Base-by-base conservation (phyloP, 805 yeast genomes). In the Yarrowia sp. region DNA sequence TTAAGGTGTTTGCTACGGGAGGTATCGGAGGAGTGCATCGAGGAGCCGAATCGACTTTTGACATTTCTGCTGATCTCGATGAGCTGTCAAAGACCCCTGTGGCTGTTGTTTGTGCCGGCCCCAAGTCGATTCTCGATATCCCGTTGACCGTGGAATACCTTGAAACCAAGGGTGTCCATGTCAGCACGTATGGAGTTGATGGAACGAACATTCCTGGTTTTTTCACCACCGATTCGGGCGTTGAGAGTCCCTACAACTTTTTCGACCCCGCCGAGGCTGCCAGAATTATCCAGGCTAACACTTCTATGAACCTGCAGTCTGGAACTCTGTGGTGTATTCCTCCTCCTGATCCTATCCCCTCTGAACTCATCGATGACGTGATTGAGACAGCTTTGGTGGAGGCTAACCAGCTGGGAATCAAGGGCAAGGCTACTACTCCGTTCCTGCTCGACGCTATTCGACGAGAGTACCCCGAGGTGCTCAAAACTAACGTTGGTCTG, bases 11-110 rank as follows among this genome's bases (percentile, higher is more conserved):
- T 81, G 95, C 96, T 0, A 92, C 97, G 2, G 97, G 97, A 39
- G 97, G 97, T 0, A 81, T 92, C 19, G 97, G 97, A 20, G 97
- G 97, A 20, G 97, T 91, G 12, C 96, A 92, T 73, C 83, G 91
- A 68, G 90, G 89, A 9, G 94, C 90, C 20, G 89, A 89, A 67
- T 71, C 78, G 36, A 86, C 92, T 1, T 84, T 91, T 87, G 97
- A 92, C 76, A 81, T 92, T 30, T 87, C 93, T 72, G 96, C 97
- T 2, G 97, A 92, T 76, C 82, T 92, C 70, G 93, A 91, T 61
- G 97, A 92, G 74, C 80, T 92, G 66, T 88, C 92, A 1, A 82
- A 87, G 68, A 92, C 97, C 0, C 91, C 93, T 0, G 92, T 92
- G 1, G 87, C 92, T 0, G 97, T 92, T n/a, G 93, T 92, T 10